Base-by-base conservation (phyloP, 345 rosid species). In the Kernera saxatilis region DNA sequence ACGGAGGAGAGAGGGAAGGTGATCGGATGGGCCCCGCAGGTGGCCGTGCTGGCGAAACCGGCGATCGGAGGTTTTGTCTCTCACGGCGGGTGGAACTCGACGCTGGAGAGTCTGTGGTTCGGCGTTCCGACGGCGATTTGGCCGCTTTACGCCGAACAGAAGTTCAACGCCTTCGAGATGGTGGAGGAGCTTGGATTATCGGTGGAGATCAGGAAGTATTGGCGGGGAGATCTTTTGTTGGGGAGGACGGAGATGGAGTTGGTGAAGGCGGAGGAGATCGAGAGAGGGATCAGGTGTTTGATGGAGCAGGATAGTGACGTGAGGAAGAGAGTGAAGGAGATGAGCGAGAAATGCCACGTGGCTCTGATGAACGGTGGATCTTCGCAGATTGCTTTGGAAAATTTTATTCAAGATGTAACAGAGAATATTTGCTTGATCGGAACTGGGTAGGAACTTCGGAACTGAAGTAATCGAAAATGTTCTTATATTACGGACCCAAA, bases 71-170 rank as follows among this genome's bases (percentile, higher is more conserved):
- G 87, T 1, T 85, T 87, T 14, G 79, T 85, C 3, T 33, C 88
- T 6, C 88, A 88, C 18, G 82, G 88, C 8, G 90, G 90, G 2
- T 87, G 91, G 91, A 84, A 86, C 50, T 88, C 94, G 0, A 76
- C 27, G 0, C 22, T 86, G 3, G 91, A 88, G 71, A 82, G 86
- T 21, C 29, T 85, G 15, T 83, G 88, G 88, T 81, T 77, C 15
- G 87, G 85, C 2, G 84, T 84, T 19, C 88, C 85, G 0, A 59
- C 72, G 0, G 85, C 86, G 1, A 69, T 83, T 0, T 84, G 89
- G 88, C 95, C 91, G 25, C 67, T 74, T 1, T 69, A 64, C n/a
- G 69, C 71, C 0, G 88, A 88, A 54, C 95, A 88, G 21, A 87
- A 83, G 29, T 37, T 86, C 13, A 86, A 86, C n/a, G 86, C 89